A percentile compares a stretch with the other conserved stretches of the same genome.
Evolutionary conservation across 1,139 yeast genomes (phyloP).

Genomic region (Yamadazyma oceani): DNA sequence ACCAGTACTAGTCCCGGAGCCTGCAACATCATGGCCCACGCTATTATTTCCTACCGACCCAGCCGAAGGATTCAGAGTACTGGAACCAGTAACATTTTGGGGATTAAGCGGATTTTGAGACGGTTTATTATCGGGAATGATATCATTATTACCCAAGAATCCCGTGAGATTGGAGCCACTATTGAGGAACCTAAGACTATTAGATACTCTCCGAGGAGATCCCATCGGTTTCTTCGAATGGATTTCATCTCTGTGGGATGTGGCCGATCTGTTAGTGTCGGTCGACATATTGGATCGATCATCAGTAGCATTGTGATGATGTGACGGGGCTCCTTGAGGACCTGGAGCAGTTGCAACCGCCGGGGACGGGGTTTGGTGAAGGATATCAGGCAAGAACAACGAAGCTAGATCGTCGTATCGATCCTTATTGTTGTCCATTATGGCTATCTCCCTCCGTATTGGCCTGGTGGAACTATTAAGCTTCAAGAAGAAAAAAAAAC

Average conservation of each 20-base stretch:
- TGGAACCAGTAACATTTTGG: background rate
- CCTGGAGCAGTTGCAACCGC: background rate
- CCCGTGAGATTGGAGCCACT: conserved; percentile 19
- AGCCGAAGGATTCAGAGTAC: background rate
- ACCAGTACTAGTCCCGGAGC: too few species aligned
- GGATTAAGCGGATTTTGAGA: background rate
- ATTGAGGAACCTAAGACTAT: background rate
- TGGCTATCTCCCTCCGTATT: too few species aligned
- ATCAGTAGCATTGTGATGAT: conserved; percentile 1
- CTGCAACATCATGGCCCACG: too few species aligned
- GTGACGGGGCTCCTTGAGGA: too few species aligned
- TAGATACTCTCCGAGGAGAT: background rate
- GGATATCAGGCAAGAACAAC: conserved; percentile 43
- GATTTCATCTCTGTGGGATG: background rate
- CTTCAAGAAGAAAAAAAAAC: too few species aligned
- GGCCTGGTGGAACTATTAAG: too few species aligned
- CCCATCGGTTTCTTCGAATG: background rate
- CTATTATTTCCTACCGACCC: background rate
- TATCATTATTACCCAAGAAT: conserved; percentile 24
- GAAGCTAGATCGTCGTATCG: conserved; percentile 44
- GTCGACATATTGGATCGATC: conserved; percentile 1
- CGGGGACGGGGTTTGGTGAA: conserved; percentile 22
- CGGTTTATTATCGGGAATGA: conserved; percentile 18
- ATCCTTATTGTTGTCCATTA: conserved; percentile 15
- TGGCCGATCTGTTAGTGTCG: too few species aligned